Base-by-base conservation (phyloP, 805 yeast species). In the Candida michaelii region DNA sequence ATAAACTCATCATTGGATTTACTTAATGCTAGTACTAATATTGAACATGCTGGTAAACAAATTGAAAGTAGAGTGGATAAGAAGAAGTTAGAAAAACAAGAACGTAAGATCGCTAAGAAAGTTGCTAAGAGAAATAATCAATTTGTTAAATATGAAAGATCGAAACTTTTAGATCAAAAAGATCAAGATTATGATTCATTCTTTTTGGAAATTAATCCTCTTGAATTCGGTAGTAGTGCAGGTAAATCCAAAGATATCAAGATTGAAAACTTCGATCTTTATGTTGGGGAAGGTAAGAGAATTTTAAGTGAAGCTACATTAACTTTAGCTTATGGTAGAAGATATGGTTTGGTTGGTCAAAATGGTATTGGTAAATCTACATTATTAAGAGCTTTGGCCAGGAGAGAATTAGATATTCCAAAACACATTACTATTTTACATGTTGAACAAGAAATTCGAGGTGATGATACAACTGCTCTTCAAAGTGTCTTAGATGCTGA, bases 281-380 rank as follows among this genome's bases (percentile, higher is more conserved):
- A 89, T 58, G 97, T 93, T 46, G 98, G 99, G 46, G 95, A 87
- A 45, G 98, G 97, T 48, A 84, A 86, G 65, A 80, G 99, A 67
- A 91, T 93, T 42, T 74, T 93, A 49, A 81, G 91, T 33, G 95
- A 90, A 62, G 84, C 98, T 19, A 77, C 89, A 17, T 77, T 93
- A 51, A 82, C 96, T 1, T 76, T 93, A 50, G 83, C 96, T 21
- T 83, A 83, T 61, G 99, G 99, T 42, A 89, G 86, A 63, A 80
- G 98, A 62, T 93, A 93, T 55, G 99, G 99, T 80, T 70, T 93
- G 40, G 97, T 93, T 33, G 99, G 99, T 65, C 95, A 90, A 62
- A 93, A 93, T 71, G 99, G 99, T 91, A 90, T 93, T 53, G 99
- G 99, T 83, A 93, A 93, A 65, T 90, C 98, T 33, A 93, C 99